Percentiles rank a stretch among this genome's conserved stretches.
phyloP scores from a whole-genome alignment of 331 rosid species.

The Quercus tomentella region DNA sequence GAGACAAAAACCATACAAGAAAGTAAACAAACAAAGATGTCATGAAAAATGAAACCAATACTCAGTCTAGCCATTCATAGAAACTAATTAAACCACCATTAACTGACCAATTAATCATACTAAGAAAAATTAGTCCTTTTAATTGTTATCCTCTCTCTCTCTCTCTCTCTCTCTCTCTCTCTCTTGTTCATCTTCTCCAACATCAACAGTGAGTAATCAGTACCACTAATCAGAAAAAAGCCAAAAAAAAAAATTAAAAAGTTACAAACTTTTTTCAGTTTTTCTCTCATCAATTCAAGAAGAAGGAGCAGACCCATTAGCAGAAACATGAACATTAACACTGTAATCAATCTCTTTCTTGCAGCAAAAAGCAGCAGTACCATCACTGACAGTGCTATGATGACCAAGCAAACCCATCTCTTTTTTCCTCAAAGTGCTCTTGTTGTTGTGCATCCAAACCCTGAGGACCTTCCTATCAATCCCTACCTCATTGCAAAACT shows the following conservation, averaged over 20 bases:
- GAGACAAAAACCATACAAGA: neutral
- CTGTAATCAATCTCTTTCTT: slow-evolving; percentile 28
- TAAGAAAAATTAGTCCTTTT: neutral
- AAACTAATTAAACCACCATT: neutral
- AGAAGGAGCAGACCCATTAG: slow-evolving; percentile 40
- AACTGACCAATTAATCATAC: neutral
- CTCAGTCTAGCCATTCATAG: neutral
- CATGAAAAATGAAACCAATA: neutral
- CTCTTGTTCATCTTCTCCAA: neutral
- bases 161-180: neutral
- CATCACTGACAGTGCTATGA: neutral
- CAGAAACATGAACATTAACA: slow-evolving; percentile 39
- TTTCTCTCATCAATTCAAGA: slow-evolving; percentile 7
- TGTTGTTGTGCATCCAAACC: slow-evolving; percentile 96
- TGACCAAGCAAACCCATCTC: neutral
- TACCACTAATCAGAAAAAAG: slow-evolving; percentile 13
- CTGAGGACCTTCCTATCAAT: slow-evolving; percentile 60
- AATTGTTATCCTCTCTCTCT: neutral
- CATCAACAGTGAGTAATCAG: neutral
- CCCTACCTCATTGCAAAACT: slow-evolving; percentile 59
- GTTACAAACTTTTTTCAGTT: neutral
- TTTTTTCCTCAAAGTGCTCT: slow-evolving; percentile 44
- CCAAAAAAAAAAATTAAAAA: neutral
- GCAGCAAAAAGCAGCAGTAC: slow-evolving; percentile 1
- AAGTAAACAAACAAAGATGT: neutral